phyloP scores from a whole-genome alignment of 495 filamentous ascomycete species.

The Tuber microsphaerosporum region DNA sequence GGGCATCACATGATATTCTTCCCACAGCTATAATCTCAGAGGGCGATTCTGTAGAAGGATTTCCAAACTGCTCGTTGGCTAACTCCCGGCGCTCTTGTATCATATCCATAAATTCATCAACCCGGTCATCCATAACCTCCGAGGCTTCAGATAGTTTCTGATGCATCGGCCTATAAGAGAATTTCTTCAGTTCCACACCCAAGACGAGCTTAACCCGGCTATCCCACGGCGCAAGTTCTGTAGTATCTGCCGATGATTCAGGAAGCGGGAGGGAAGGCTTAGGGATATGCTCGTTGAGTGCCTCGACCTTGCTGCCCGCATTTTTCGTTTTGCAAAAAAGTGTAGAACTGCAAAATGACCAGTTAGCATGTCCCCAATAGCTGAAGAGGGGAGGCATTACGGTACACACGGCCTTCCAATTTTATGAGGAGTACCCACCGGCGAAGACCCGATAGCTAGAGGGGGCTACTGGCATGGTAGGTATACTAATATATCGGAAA shows the following conservation, averaged over 20 bases:
- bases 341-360: conserved; percentile 43
- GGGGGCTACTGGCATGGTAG: no score
- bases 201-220: conserved; percentile 68
- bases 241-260: conserved; percentile 46
- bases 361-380: not conserved
- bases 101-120: conserved; percentile 71
- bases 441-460: conserved; percentile 19
- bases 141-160: conserved; percentile 89
- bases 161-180: conserved; percentile 81
- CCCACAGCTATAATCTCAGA: conserved; percentile 84
- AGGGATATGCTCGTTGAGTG: conserved; percentile 68
- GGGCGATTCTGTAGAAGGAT: conserved; percentile 72
- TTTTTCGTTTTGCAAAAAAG: conserved; percentile 69
- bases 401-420: not conserved
- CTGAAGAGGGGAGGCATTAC: conserved; percentile 9
- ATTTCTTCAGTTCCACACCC: conserved; percentile 75
- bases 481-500: no score
- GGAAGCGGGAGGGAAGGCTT: conserved; percentile 61
- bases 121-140: conserved; percentile 86
- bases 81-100: conserved; percentile 71
- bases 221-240: conserved; percentile 15
- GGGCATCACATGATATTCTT: conserved; percentile 75
- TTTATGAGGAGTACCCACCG: conserved; percentile 21
- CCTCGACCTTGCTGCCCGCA: conserved; percentile 71
- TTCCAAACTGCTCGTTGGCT: conserved; percentile 74